phyloP scores from a whole-genome alignment of 768 basidiomycete species.

The Auricularia sp. region DNA sequence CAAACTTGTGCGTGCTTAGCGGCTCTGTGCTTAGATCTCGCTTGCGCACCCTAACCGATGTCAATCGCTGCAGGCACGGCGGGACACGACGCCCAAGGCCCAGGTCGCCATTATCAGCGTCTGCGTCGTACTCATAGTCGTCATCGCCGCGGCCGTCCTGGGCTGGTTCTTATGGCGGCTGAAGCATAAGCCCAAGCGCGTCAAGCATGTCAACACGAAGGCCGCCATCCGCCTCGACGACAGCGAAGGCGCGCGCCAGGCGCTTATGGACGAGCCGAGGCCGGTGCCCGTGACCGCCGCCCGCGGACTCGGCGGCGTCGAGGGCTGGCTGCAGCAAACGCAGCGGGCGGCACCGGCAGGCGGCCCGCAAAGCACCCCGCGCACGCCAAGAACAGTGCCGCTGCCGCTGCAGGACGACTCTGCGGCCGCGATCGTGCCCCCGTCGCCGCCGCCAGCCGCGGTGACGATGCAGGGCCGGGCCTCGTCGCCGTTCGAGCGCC shows the following conservation, averaged over 20 bases:
- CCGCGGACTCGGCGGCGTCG: not conserved
- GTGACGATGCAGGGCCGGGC: not conserved
- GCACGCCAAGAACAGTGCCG: not conserved
- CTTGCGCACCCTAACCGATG: no score
- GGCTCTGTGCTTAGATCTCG: no score
- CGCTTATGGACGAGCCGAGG: not conserved
- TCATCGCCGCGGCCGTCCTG: not conserved
- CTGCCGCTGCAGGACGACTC: not conserved
- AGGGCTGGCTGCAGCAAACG: not conserved
- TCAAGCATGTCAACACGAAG: not conserved
- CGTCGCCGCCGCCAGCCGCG: not conserved
- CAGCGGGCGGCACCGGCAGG: not conserved
- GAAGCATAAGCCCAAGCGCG: not conserved
- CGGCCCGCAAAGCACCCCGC: not conserved
- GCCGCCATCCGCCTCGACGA: not conserved
- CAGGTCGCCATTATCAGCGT: not conserved
- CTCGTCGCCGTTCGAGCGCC: not conserved
- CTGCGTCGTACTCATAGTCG: slow-evolving; percentile 1
- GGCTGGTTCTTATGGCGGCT: not conserved
- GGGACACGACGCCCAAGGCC: not conserved
- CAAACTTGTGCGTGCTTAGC: no score
- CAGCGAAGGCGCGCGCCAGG: not conserved
- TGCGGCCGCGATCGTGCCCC: not conserved
- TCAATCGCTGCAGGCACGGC: not conserved
- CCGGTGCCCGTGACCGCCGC: not conserved